Base-by-base conservation (phyloP, 129 eudicot species). In the Chrysanthemum lavandulifolium region DNA sequence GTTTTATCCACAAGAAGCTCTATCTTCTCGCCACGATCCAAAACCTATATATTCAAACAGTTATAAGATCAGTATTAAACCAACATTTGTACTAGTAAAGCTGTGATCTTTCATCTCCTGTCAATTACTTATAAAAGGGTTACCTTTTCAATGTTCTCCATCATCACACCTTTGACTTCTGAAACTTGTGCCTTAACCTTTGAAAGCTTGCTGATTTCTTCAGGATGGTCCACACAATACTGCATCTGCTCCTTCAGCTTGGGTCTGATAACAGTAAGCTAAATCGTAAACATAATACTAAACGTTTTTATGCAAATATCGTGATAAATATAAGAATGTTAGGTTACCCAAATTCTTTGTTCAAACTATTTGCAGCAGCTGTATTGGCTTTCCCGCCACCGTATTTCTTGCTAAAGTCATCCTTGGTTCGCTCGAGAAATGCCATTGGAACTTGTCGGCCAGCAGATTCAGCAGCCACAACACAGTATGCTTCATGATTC, bases 1-100 rank as follows among this genome's bases (percentile, higher is more conserved):
- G 97, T 85, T 80, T 90, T 90, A 74, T 90, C 97, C 33, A 90
- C 97, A 67, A 90, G 86, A 27, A 90, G 77, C 78, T 90, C 97
- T 73, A 90, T 90, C 84, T 90, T 90, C 84, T 90, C 97, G 15
- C 97, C 97, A 45, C 97, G 95, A 69, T 90, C 97, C 71, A 90
- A 86, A 78, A 90, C 94, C 97, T 90, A 67, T 50, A 47, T 27
- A 27, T 50, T 13, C 47, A 27, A 69, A 69, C 36, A 77, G 63
- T 40, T 40, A 78, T 12, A 70, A 48, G 9, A 23, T 63, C 52
- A 78, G 16, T 50, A 70, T 12, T 52, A 40, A 51, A 65, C 36
- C 21, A 55, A n/a, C 36, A 75, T 5, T 10, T 6, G 51, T 64
- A 67, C 50, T 67, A 27, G 6, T n/a, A 40, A 7, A 40, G 47